Percentiles rank a stretch among this genome's conserved stretches.
phyloP scores from a whole-genome alignment of 441 rosid genomes.

The Erodium trifolium region DNA sequence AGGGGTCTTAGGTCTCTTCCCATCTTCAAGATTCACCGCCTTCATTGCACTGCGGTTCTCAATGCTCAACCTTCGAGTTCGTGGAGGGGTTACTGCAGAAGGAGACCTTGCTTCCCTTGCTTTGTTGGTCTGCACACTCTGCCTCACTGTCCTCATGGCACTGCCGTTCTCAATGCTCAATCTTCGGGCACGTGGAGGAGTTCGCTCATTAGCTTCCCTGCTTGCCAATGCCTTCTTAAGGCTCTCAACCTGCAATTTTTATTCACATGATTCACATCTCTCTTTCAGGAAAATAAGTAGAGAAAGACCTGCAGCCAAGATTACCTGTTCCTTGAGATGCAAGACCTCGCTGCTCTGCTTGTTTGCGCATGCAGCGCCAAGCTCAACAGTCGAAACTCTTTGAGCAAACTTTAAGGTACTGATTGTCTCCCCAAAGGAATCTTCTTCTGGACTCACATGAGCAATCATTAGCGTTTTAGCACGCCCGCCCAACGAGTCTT shows the following conservation, averaged over 20 bases:
- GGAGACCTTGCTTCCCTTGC: slow-evolving; percentile 17
- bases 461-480: slow-evolving; percentile 95
- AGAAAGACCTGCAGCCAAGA: background rate
- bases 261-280: no score
- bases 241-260: slow-evolving; percentile 53
- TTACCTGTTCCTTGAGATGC: slow-evolving; percentile 73
- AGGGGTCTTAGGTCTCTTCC: slow-evolving; percentile 44
- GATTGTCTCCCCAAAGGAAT: slow-evolving; percentile 66
- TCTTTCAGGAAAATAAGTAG: background rate
- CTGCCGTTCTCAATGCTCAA: slow-evolving; percentile 1
- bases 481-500: slow-evolving; percentile 88
- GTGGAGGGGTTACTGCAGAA: slow-evolving; percentile 34
- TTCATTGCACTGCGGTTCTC: slow-evolving; percentile 50
- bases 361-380: slow-evolving; percentile 72
- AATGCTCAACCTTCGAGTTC: slow-evolving; percentile 44
- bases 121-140: slow-evolving; percentile 1
- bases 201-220: slow-evolving; percentile 30
- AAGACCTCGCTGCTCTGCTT: slow-evolving; percentile 73
- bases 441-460: slow-evolving; percentile 83
- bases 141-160: background rate
- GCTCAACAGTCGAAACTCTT: slow-evolving; percentile 74
- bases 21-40: slow-evolving; percentile 30
- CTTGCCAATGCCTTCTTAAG: slow-evolving; percentile 71
- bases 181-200: slow-evolving; percentile 5
- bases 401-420: slow-evolving; percentile 91